A percentile compares a stretch with the other conserved stretches of the same genome.
These are phyloP conservation scores for Auricularia heimuer DNA, from an alignment of 768 basidiomycete genomes.

Conservation along the genomic window DNA sequence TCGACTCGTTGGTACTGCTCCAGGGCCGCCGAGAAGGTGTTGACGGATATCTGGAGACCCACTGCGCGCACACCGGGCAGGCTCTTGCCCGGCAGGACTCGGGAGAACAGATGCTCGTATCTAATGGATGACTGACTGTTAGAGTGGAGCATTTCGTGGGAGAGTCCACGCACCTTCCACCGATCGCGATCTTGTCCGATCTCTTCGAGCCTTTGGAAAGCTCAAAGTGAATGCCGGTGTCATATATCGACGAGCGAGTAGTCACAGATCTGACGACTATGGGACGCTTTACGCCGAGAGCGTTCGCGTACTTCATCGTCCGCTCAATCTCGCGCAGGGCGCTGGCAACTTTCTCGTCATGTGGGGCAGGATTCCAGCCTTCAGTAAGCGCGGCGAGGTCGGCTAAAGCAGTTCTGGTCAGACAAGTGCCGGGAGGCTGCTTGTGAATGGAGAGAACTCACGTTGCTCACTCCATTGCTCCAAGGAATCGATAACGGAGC, in stretches of 20 bases:
- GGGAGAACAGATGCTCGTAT: constrained; percentile 61
- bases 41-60: constrained; percentile 66
- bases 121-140: constrained; percentile 24
- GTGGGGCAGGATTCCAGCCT: background rate
- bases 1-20: constrained; percentile 57
- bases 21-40: constrained; percentile 62
- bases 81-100: constrained; percentile 46
- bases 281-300: constrained; percentile 52
- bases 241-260: constrained; percentile 58
- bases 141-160: background rate
- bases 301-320: constrained; percentile 46
- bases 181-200: constrained; percentile 65
- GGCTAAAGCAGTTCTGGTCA: background rate
- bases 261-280: constrained; percentile 67
- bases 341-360: constrained; percentile 50
- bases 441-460: background rate
- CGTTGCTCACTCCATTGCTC: background rate
- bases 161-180: constrained; percentile 51
- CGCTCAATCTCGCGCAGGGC: constrained; percentile 51
- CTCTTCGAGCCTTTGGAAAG: constrained; percentile 58
- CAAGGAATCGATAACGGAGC: background rate
- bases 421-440: background rate
- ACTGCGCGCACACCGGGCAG: constrained; percentile 51
- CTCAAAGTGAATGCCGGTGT: constrained; percentile 61
- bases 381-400: background rate